Evolutionary conservation across 441 rosid genomes (phyloP), one percentile per base, ranked within the genome.

Genomic region (Pelargonium hybrid): DNA sequence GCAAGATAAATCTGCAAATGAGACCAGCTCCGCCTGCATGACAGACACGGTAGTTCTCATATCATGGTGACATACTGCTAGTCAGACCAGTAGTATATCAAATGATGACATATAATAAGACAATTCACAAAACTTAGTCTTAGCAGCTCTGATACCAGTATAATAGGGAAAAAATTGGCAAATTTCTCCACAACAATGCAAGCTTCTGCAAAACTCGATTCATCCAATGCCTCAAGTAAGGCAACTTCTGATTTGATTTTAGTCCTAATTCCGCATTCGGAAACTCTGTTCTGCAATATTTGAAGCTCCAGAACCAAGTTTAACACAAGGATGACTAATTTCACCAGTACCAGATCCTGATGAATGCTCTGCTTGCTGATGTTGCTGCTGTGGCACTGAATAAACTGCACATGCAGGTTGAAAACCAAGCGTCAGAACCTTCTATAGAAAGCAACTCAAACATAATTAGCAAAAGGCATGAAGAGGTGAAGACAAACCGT

Each of bases 291-390:
- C 82, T 76, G 87, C 82, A 87, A 74, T 69, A 74, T 82, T 75
- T 84, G 85, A 76, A 90, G 86, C 84, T 94, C 97, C 45, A 59
- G 65, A 79, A 88, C 79, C 83, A 91, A 71, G 85, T 87, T 86
- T 67, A 82, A 25, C 20, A 71, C 57, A 67, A 91, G 87, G 82
- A 85, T 78, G 52, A 87, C 82, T 72, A 87, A 88, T 83, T 91
- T 94, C 69, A 79, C 80, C 71, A 86, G 84, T 68, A 79, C 66
- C 75, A 87, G 80, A 71, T 79, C 78, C 57, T 69, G 65, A 78
- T 63, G 77, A 70, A 74, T 80, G 75, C 74, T 77, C 79, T 84
- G 85, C 67, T 84, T 82, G 78, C 80, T 80, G 80, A 85, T 69
- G 68, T 62, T 73, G 63, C 69, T 50, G 15, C 89, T 82, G 69